A percentile compares a stretch with the other conserved stretches of the same genome.
Evolutionary conservation across 139 green algal genomes (phyloP).

Genomic region (Micractinium sp.): DNA sequence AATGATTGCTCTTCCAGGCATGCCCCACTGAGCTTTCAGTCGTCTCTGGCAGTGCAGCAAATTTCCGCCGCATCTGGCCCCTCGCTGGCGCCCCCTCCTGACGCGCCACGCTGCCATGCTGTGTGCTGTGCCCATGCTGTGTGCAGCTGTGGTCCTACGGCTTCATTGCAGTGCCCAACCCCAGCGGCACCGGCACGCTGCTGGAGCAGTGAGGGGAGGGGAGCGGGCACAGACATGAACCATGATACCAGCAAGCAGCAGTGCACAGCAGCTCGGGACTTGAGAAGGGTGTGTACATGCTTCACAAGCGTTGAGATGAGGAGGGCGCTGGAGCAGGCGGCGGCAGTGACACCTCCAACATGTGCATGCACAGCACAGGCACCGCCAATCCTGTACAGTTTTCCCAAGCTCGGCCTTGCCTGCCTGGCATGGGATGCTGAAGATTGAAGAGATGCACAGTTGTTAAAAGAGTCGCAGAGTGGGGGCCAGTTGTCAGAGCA

Average conservation of each 20-base stretch:
- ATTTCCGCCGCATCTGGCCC: neutral
- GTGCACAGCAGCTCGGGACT: neutral
- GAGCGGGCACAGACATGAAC: neutral
- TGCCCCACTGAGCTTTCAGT: neutral
- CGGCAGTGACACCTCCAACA: too few species aligned
- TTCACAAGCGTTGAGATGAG: too few species aligned
- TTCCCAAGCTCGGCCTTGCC: too few species aligned
- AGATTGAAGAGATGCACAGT: too few species aligned
- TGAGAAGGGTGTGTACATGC: too few species aligned
- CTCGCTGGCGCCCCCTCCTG: neutral
- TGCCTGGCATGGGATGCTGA: too few species aligned
- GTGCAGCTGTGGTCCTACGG: slow-evolving; percentile 2
- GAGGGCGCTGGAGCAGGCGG: too few species aligned
- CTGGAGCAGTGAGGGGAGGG: neutral
- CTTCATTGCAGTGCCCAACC: neutral
- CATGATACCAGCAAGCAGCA: neutral
- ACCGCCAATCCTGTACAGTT: too few species aligned
- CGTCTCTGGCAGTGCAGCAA: neutral
- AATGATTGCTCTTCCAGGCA: neutral
- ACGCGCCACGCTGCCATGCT: neutral
- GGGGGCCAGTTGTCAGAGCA: too few species aligned
- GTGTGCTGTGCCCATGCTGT: neutral
- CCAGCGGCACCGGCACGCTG: neutral
- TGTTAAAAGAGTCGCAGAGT: too few species aligned
- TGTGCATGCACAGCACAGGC: too few species aligned